Base-by-base conservation (phyloP, 768 basidiomycete genomes). In the Amanita jacksonii region DNA sequence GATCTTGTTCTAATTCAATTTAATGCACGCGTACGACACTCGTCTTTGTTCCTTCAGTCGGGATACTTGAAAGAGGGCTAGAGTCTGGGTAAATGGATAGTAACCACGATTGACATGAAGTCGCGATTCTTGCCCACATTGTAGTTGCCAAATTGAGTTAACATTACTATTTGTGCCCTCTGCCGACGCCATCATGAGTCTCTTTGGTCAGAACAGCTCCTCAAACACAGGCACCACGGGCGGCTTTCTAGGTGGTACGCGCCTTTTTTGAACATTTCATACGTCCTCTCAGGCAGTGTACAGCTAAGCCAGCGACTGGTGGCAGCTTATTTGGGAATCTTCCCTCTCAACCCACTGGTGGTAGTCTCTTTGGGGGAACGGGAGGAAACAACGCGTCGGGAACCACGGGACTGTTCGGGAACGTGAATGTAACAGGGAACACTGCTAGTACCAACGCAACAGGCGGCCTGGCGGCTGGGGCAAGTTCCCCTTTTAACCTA, bases 11-110 rank as follows among this genome's bases (percentile, higher is more conserved):
- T 28, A 28, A 28, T 28, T 28, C 27, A n/a, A n/a, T n/a, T n/a
- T n/a, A n/a, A n/a, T n/a, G n/a, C n/a, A n/a, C n/a, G 67, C 69
- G 1, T 65, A 66, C 45, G 52, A 58, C 40, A 50, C n/a, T n/a
- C n/a, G n/a, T n/a, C n/a, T n/a, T n/a, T n/a, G n/a, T n/a, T n/a
- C n/a, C n/a, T n/a, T n/a, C n/a, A n/a, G n/a, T n/a, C n/a, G n/a
- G n/a, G n/a, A n/a, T n/a, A n/a, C n/a, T n/a, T n/a, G n/a, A n/a
- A n/a, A n/a, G n/a, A n/a, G n/a, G n/a, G n/a, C n/a, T n/a, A n/a
- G n/a, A n/a, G n/a, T n/a, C n/a, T n/a, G n/a, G n/a, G n/a, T n/a
- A n/a, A n/a, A n/a, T n/a, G n/a, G n/a, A n/a, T n/a, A n/a, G n/a
- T n/a, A n/a, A n/a, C n/a, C n/a, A n/a, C n/a, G n/a, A n/a, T n/a